Percentiles rank a stretch among this genome's conserved stretches.
phyloP scores from a whole-genome alignment of 163 green algal species.

The Picocystis sp. region DNA sequence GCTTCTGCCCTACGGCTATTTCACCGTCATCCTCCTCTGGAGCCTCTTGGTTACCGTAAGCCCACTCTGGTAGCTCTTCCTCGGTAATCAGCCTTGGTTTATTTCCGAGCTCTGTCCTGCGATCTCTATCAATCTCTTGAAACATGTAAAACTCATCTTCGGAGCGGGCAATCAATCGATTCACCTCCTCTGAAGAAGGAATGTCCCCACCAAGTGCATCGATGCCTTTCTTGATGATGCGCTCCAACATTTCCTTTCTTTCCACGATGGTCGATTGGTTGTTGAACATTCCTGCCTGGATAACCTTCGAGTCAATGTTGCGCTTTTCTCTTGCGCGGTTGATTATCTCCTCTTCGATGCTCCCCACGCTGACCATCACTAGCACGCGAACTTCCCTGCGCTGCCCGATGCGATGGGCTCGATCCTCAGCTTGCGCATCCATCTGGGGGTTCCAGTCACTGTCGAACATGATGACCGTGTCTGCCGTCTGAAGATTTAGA shows the following conservation, averaged over 20 bases:
- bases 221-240: constrained; percentile 19
- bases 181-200: constrained; percentile 17
- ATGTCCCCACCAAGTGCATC: constrained; percentile 15
- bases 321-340: constrained; percentile 21
- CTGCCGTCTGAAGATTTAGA: constrained; percentile 29
- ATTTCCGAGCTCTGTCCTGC: background rate
- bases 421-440: constrained; percentile 28
- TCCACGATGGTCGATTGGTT: constrained; percentile 11
- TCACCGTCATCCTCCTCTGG: constrained; percentile 9
- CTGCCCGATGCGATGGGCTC: constrained; percentile 22
- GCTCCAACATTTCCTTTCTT: constrained; percentile 23
- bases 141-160: constrained; percentile 30
- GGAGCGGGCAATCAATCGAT: constrained; percentile 17
- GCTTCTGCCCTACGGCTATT: constrained; percentile 5
- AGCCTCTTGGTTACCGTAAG: constrained; percentile 10
- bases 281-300: constrained; percentile 27
- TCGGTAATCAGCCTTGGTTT: constrained; percentile 14
- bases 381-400: constrained; percentile 25
- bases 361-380: constrained; percentile 26
- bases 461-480: constrained; percentile 36
- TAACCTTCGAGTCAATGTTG: constrained; percentile 30
- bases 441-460: constrained; percentile 55
- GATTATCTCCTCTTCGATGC: constrained; percentile 30
- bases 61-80: constrained; percentile 26
- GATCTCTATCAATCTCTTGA: constrained; percentile 23